Evolutionary conservation across 345 rosid species (phyloP), one percentile per base, ranked within the genome.

Genomic region (Salix dunnii): DNA sequence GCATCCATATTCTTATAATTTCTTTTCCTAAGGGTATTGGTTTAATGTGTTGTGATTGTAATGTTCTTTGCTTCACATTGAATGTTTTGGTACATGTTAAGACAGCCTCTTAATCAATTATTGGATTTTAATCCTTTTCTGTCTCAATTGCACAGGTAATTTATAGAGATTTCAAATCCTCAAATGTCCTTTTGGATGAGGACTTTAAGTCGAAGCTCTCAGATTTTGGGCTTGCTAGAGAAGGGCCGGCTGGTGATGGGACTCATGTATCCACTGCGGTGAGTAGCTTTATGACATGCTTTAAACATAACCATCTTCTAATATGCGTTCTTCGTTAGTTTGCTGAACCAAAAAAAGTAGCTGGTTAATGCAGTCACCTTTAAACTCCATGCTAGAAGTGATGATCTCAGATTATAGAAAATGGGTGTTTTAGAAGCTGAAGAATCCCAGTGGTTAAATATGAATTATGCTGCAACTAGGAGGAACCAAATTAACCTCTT

Each of bases 201-300:
- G 81, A 82, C 33, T 90, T 91, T 16, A 83, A 79, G 68, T 84
- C 96, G 6, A 93, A 96, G 80, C 85, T 96, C 74, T 96, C 99
- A 2, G 99, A 96, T 78, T 96, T 96, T 51, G 99, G 99, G 60
- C 91, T 96, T 77, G 98, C 99, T 28, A 88, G 98, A 84, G 99
- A 92, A 86, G 99, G 99, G 68, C 99, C 99, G 0, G 77, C 80
- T 8, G 99, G 89, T 23, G 89, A 92, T 65, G 84, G 42, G 20
- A 86, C 93, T 83, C 98, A 96, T 68, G 99, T 96, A 74, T 88
- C 99, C 53, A 96, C 98, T 0, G 87, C 85, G 43, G 99, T 96
- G 82, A 86, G 89, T 80, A 75, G 27, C 61, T 62, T 28, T 51
- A 7, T 18, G 36, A 18, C 12, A 21, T 18, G 14, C 16, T 65